phyloP scores from a whole-genome alignment of 2,329 filamentous ascomycete species.

The Trichoderma brevicompactum region DNA sequence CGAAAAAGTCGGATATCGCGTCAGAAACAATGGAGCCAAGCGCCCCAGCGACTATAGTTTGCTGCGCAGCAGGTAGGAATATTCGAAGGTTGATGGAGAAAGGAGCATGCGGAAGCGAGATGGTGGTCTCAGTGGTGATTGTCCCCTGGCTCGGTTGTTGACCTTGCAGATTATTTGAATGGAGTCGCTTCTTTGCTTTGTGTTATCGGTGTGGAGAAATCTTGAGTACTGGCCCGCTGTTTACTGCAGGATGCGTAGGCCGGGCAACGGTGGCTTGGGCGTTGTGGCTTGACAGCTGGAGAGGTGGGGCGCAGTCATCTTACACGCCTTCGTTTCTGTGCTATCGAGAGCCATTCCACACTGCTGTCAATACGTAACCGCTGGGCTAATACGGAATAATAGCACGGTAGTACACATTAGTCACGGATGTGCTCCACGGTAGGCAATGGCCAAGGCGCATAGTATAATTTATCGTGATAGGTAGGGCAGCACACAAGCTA shows the following conservation, averaged over 20 bases:
- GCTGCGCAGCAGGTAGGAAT: conserved; percentile 1
- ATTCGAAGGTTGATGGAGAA: conserved; percentile 5
- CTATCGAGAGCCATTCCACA: no score
- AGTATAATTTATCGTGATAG: no score
- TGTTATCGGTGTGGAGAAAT: conserved; percentile 28
- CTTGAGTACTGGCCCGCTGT: conserved; percentile 1
- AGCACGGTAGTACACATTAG: background rate
- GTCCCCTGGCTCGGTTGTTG: conserved; percentile 22
- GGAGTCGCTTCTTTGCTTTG: conserved; percentile 18
- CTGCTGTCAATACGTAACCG: background rate
- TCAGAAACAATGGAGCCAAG: conserved; percentile 20
- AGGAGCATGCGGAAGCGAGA: conserved; percentile 11
- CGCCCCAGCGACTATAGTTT: conserved; percentile 1
- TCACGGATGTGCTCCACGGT: no score
- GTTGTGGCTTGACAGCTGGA: conserved; percentile 1
- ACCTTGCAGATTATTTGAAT: conserved; percentile 15
- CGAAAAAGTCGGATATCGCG: conserved; percentile 20
- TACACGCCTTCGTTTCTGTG: no score
- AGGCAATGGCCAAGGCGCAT: background rate
- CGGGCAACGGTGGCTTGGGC: conserved; percentile 27
- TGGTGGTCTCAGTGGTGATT: background rate
- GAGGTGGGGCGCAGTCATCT: background rate
- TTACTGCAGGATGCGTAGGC: conserved; percentile 22
- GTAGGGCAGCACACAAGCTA: background rate
- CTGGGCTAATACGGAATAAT: background rate